Evolutionary conservation across 352 stramenopile genomes (phyloP), one percentile per base, ranked within the genome.

Genomic region (Phytophthora hibernalis): DNA sequence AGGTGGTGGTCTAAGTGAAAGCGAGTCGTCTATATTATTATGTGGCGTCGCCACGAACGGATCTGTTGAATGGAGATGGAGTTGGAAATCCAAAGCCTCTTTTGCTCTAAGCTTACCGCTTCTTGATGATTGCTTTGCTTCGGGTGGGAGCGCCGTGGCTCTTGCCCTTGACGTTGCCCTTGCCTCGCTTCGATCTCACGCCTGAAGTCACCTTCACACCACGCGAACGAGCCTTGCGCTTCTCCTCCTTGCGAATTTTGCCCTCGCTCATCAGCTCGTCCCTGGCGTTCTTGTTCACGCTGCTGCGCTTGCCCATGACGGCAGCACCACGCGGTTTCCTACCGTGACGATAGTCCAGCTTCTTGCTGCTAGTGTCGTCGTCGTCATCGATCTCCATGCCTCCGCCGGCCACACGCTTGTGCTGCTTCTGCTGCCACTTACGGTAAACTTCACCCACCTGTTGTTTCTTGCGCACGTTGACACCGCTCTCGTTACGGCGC

Each of bases 371-470:
- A 33, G 42, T 53, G 11, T 76, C 72, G n/a, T 84, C 80, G 44
- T 84, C 80, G 31, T 89, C 86, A 28, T 76, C 85, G 22, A 65
- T n/a, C 51, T 96, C 87, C 40, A 93, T 74, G 45, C 85, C 85
- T 30, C 85, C 84, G 15, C 85, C 83, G 40, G 83, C 83, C 63
- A 93, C 83, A 26, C 83, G 81, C 73, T 94, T 95, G 84, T 95
- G 81, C 62, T 94, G 85, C 54, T 88, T 85, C 72, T 98, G 90
- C 72, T 97, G 84, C 95, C 95, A 98, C 75, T 97, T 98, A 28
- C 96, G 90, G 77, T 98, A 98, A 59, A 98, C 81, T 67, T 97
- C 93, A 22, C 95, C 95, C n/a, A 87, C 72, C 50, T 90, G 76
- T 42, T 96, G 87, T 76, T 95, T 97, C 77, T 97, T 96, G 60